Percentiles rank a stretch among this genome's conserved stretches.
These are phyloP conservation scores for Nicotiana noctiflora DNA, from an alignment of 257 asterid genomes.

Conservation along the genomic window DNA sequence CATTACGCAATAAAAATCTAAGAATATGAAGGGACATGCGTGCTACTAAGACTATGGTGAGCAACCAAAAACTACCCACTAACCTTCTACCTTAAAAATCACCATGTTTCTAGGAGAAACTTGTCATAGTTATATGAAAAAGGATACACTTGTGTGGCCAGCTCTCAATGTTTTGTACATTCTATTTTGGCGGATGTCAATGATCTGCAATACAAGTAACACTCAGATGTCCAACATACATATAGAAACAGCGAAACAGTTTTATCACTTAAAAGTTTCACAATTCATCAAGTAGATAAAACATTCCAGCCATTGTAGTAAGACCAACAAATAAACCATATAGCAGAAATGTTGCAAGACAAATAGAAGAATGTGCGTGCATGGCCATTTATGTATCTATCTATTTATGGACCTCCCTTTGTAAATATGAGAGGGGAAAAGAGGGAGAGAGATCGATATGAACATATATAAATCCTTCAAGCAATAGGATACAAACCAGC, in stretches of 20 bases:
- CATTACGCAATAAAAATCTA: no score
- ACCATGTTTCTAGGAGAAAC: not conserved
- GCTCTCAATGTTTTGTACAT: slow-evolving; percentile 82
- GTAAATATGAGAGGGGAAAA: not conserved
- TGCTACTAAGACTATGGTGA: no score
- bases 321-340: not conserved
- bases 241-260: not conserved
- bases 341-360: not conserved
- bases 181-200: slow-evolving; percentile 69
- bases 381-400: not conserved
- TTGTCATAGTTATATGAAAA: slow-evolving; percentile 4
- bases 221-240: slow-evolving; percentile 5
- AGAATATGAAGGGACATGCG: no score
- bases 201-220: slow-evolving; percentile 51
- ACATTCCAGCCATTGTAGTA: not conserved
- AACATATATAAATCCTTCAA: not conserved
- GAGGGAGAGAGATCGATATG: not conserved
- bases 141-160: slow-evolving; percentile 88
- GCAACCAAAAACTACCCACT: no score
- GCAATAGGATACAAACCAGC: not conserved
- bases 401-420: not conserved
- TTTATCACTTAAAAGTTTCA: not conserved
- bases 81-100: not conserved
- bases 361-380: not conserved
- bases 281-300: not conserved